A percentile compares a stretch with the other conserved stretches of the same genome.
phyloP scores from a whole-genome alignment of 805 yeast genomes.

The Maudiozyma turicensis region DNA sequence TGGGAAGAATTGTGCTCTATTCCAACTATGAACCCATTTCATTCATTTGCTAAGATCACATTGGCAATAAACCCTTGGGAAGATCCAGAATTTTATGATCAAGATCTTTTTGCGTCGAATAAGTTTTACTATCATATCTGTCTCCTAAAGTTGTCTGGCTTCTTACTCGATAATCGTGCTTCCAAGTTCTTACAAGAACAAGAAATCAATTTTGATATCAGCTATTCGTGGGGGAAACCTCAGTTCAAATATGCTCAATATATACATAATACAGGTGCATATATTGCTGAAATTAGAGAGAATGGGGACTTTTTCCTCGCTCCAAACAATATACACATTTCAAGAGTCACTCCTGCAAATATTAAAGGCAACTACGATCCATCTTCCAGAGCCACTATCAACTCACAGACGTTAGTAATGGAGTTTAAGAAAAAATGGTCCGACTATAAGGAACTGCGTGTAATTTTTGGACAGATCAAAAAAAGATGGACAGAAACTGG shows the following conservation, averaged over 20 bases:
- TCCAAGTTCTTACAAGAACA: slow-evolving; percentile 48
- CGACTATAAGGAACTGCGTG: slow-evolving; percentile 38
- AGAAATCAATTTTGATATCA: slow-evolving; percentile 47
- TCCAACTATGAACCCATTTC: slow-evolving; percentile 76
- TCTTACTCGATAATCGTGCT: slow-evolving; percentile 73
- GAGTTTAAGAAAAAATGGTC: slow-evolving; percentile 56
- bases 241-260: slow-evolving; percentile 76
- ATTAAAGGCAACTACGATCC: slow-evolving; percentile 26
- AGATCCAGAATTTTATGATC: slow-evolving; percentile 42
- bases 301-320: slow-evolving; percentile 74
- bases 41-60: slow-evolving; percentile 64
- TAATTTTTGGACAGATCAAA: slow-evolving; percentile 52
- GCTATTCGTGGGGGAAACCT: slow-evolving; percentile 89
- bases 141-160: slow-evolving; percentile 59
- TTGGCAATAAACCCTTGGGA: slow-evolving; percentile 66
- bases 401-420: slow-evolving; percentile 67
- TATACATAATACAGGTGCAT: slow-evolving; percentile 81
- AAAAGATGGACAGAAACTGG: slow-evolving; percentile 34
- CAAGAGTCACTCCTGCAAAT: slow-evolving; percentile 50
- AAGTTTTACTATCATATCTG: slow-evolving; percentile 70
- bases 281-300: slow-evolving; percentile 76
- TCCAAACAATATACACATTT: slow-evolving; percentile 76
- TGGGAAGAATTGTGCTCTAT: slow-evolving; percentile 77
- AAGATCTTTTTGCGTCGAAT: slow-evolving; percentile 37
- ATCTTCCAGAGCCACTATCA: slow-evolving; percentile 34